Percentiles rank a stretch among this genome's conserved stretches.
phyloP scores from a whole-genome alignment of 2,329 filamentous ascomycete species.

The Scedosporium apiospermum region DNA sequence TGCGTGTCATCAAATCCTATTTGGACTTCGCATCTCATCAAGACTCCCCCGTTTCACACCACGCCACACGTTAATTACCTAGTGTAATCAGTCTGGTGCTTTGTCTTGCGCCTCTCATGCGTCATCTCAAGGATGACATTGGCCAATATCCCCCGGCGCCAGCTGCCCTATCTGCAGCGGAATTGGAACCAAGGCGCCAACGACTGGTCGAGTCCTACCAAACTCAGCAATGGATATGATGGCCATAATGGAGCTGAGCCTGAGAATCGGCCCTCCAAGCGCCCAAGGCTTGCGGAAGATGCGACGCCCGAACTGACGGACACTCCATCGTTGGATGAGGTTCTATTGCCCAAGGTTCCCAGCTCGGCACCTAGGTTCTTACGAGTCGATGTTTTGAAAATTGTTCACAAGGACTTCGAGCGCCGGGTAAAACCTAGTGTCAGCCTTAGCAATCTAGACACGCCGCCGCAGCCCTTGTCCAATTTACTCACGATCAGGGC shows the following conservation, averaged over 20 bases:
- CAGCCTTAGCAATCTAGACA: slow-evolving; percentile 15
- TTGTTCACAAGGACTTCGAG: slow-evolving; percentile 37
- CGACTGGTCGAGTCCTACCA: neutral
- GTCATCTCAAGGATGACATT: slow-evolving; percentile 31
- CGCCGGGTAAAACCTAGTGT: slow-evolving; percentile 23
- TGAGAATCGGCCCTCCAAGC: slow-evolving; percentile 3
- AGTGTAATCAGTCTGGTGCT: neutral
- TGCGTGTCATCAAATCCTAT: neutral
- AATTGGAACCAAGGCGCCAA: slow-evolving; percentile 29
- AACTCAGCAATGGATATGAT: neutral
- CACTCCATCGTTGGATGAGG: neutral
- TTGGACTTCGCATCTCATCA: neutral
- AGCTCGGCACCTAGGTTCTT: slow-evolving; percentile 19
- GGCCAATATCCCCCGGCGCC: slow-evolving; percentile 35
- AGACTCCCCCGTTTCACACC: neutral
- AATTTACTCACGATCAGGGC: slow-evolving; percentile 23
- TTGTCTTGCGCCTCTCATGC: neutral
- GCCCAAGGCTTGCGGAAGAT: neutral
- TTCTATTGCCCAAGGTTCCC: neutral
- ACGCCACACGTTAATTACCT: neutral
- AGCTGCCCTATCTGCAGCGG: slow-evolving; percentile 44
- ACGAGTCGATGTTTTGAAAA: slow-evolving; percentile 43
- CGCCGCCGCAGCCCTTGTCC: slow-evolving; percentile 10
- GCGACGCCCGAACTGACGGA: neutral
- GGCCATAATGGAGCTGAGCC: neutral